Percentiles rank a stretch among this genome's conserved stretches.
These are phyloP conservation scores for Omphalotus guepiniiformis DNA, from an alignment of 768 basidiomycete genomes.

Conservation along the genomic window DNA sequence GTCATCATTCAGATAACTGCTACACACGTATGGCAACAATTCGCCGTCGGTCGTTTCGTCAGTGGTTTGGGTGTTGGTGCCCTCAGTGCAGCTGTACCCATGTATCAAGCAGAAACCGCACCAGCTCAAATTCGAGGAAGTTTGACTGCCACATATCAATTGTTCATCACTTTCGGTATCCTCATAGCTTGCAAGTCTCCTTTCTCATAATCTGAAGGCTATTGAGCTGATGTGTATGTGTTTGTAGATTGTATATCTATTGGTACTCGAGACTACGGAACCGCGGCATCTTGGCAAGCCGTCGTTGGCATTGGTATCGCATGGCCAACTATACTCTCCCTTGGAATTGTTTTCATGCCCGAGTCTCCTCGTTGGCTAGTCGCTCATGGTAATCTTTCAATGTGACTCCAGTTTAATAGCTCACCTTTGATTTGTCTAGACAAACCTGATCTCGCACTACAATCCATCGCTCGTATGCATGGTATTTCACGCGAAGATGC, in stretches of 20 bases:
- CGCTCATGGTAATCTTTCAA: neutral
- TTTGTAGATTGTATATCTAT: conserved; percentile 58
- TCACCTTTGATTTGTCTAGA: neutral
- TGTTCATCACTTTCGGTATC: conserved; percentile 70
- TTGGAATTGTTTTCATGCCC: conserved; percentile 68
- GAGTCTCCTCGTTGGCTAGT: conserved; percentile 49
- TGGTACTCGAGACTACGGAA: conserved; percentile 49
- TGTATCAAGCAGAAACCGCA: conserved; percentile 72
- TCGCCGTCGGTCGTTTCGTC: conserved; percentile 61
- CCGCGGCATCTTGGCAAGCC: conserved; percentile 55
- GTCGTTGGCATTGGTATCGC: conserved; percentile 58
- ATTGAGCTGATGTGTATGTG: conserved; percentile 4
- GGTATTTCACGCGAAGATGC: conserved; percentile 41
- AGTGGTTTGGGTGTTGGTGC: conserved; percentile 68
- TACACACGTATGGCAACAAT: conserved; percentile 55
- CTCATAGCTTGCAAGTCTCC: conserved; percentile 51
- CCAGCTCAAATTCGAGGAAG: conserved; percentile 70
- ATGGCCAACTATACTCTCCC: conserved; percentile 57
- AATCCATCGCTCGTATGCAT: conserved; percentile 43
- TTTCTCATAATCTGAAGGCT: neutral
- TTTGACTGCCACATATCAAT: conserved; percentile 56
- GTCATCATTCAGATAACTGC: conserved; percentile 57
- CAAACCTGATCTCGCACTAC: conserved; percentile 40
- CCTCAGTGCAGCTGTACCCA: conserved; percentile 63
- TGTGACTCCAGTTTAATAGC: neutral